Evolutionary conservation across 2,329 filamentous ascomycete species (phyloP).

Genomic region (Lecanosticta acicola): DNA sequence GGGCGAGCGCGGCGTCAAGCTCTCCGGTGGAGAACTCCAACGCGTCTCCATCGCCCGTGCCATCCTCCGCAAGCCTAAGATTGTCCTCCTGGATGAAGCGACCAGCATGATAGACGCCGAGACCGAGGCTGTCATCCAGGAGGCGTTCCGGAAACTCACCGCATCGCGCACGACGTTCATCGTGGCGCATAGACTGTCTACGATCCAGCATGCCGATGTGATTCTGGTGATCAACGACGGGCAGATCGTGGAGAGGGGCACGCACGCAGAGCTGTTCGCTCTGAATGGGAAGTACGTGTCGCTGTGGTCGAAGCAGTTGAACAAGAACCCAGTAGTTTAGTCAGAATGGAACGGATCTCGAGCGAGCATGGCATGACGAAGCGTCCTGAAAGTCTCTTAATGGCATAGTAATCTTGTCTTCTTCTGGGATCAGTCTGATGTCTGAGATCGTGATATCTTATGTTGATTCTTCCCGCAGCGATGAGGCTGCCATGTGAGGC

Average conservation of each 20-base stretch:
- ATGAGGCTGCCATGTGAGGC: too few species aligned
- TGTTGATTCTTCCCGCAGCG: too few species aligned
- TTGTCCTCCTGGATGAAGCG: slow-evolving; percentile 71
- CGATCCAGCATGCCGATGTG: slow-evolving; percentile 69
- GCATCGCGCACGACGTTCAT: slow-evolving; percentile 66
- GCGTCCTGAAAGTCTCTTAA: too few species aligned
- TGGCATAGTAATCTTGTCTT: too few species aligned
- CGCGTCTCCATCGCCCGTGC: slow-evolving; percentile 70
- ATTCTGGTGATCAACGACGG: slow-evolving; percentile 73
- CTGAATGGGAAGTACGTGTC: slow-evolving; percentile 30
- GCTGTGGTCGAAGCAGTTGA: slow-evolving; percentile 33
- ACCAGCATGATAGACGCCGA: slow-evolving; percentile 60
- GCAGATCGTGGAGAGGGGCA: slow-evolving; percentile 65
- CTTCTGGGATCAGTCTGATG: too few species aligned
- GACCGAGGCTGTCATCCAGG: slow-evolving; percentile 50
- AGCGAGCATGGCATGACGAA: too few species aligned
- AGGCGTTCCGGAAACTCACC: slow-evolving; percentile 56
- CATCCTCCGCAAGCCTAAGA: slow-evolving; percentile 59
- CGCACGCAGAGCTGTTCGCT: slow-evolving; percentile 63
- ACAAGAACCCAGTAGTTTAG: too few species aligned
- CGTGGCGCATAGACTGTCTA: slow-evolving; percentile 70
- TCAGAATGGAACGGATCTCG: too few species aligned
- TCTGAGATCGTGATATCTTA: too few species aligned
- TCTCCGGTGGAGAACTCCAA: slow-evolving; percentile 83
- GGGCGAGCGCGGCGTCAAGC: slow-evolving; percentile 69